Conservation (phyloP, 345 rosid genomes). For the Capsella bursapastoris region DNA sequence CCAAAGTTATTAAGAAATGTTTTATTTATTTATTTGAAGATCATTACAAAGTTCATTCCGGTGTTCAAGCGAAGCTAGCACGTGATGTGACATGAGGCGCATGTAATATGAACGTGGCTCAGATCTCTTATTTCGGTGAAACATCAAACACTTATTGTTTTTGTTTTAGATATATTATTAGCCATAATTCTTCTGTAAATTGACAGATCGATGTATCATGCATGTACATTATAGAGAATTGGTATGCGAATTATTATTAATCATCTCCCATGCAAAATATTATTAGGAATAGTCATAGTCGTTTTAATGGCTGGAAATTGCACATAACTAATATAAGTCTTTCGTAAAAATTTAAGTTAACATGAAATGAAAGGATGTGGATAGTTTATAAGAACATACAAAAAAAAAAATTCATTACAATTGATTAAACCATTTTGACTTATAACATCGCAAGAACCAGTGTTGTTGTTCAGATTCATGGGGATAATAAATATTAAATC, state of each 20-base stretch:
- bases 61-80: constrained; percentile 38
- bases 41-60: constrained; percentile 7
- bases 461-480: constrained; percentile 11
- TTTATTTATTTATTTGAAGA: not conserved
- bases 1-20: not conserved
- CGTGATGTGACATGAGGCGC: constrained; percentile 26
- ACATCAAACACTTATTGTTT: constrained; percentile 1
- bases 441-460: constrained; percentile 4
- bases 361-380: constrained; percentile 9
- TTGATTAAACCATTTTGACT: constrained; percentile 16
- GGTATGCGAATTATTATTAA: not conserved
- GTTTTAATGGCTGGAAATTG: constrained; percentile 13
- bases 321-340: not conserved
- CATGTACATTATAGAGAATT: not conserved
- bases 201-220: constrained; percentile 32
- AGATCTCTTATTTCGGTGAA: constrained; percentile 44
- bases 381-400: not conserved
- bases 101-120: constrained; percentile 32
- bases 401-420: not conserved
- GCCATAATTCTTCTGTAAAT: constrained; percentile 18
- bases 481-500: not conserved
- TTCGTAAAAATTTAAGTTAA: not conserved
- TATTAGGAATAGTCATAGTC: not conserved
- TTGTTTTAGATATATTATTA: not conserved
- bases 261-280: not conserved